A percentile compares a stretch with the other conserved stretches of the same genome.
Conservation (phyloP, 179 eudicot species). For the Vitellaria paradoxa region DNA sequence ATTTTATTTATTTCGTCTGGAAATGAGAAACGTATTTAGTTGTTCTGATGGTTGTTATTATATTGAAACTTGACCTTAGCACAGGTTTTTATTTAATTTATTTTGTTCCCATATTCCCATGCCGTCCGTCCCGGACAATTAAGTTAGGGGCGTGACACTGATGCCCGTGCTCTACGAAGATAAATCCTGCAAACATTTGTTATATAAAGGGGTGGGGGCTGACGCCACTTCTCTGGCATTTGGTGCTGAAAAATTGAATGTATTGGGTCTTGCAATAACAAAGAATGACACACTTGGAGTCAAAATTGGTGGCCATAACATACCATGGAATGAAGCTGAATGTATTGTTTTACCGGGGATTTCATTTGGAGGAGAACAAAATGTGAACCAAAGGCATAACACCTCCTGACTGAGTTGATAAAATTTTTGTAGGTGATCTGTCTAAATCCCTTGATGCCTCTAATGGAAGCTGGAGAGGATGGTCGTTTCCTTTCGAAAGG, state of each 20-base stretch:
- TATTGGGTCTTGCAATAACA: not conserved
- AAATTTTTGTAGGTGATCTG: constrained; percentile 31
- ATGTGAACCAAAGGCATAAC: constrained; percentile 45
- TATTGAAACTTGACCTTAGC: no score
- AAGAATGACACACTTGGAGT: not conserved
- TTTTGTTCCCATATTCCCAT: no score
- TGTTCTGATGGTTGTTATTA: no score
- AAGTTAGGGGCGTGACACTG: no score
- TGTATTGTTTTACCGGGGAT: constrained; percentile 14
- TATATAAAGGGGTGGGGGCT: not conserved
- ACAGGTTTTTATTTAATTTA: no score
- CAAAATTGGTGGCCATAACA: constrained; percentile 28
- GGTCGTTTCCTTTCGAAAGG: constrained; percentile 67
- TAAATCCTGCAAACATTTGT: not conserved
- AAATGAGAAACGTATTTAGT: no score
- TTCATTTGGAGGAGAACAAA: constrained; percentile 27
- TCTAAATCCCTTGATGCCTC: constrained; percentile 35
- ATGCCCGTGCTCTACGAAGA: constrained; percentile 6
- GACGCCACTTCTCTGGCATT: not conserved
- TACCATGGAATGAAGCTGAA: constrained; percentile 50
- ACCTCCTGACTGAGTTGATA: constrained; percentile 32
- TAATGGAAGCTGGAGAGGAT: constrained; percentile 54
- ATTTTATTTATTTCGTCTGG: no score
- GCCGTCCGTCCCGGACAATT: no score
- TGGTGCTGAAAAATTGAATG: not conserved